A percentile compares a stretch with the other conserved stretches of the same genome.
Evolutionary conservation across 495 filamentous ascomycete genomes (phyloP).

Genomic region (Pseudevernia furfuracea): DNA sequence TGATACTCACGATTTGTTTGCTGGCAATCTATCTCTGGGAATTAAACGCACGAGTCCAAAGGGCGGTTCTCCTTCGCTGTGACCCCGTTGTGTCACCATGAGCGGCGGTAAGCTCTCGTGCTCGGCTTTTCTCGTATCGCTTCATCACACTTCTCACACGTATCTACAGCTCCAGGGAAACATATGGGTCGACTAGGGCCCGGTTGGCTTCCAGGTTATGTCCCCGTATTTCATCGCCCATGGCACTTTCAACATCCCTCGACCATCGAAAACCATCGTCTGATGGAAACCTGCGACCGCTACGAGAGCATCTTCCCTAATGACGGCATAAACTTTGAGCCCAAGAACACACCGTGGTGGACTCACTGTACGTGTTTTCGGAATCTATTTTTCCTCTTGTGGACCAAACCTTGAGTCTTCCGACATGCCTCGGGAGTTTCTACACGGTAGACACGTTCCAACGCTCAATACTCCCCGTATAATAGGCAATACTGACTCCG

Average conservation of each 20-base stretch:
- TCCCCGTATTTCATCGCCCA: background rate
- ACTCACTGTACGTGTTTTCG: no score
- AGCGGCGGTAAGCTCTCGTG: background rate
- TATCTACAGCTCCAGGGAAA: background rate
- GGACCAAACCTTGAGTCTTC: no score
- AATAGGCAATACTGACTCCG: no score
- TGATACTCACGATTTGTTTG: background rate
- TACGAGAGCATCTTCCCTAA: conserved; percentile 7
- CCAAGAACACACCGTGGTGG: conserved; percentile 8
- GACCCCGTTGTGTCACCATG: background rate
- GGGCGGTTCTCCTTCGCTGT: background rate
- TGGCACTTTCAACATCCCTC: conserved; percentile 5
- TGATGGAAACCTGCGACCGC: conserved; percentile 2
- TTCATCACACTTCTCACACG: background rate
- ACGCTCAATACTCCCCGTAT: no score
- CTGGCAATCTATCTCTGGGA: background rate
- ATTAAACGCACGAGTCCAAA: background rate
- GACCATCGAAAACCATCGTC: background rate
- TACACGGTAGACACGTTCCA: no score
- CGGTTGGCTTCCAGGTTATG: conserved; percentile 2
- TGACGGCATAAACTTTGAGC: conserved; percentile 2
- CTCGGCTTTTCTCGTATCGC: background rate
- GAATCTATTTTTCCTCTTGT: no score
- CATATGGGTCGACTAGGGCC: background rate
- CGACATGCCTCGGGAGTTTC: no score